Percentiles rank a stretch among this genome's conserved stretches.
phyloP scores from a whole-genome alignment of 495 filamentous ascomycete genomes.

The Lepidopterella palustris region DNA sequence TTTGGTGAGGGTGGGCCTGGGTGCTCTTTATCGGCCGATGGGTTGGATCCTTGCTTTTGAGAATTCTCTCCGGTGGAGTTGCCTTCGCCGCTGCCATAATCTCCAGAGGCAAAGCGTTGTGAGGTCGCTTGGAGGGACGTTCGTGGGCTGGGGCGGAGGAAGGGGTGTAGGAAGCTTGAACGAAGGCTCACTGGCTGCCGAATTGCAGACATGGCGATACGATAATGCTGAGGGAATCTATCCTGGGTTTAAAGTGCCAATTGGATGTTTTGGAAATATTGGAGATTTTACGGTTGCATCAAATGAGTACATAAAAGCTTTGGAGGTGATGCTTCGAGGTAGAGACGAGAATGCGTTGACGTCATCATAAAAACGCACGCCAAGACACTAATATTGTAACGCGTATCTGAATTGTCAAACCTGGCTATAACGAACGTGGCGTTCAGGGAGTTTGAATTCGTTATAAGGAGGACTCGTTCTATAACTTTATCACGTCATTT shows the following conservation, averaged over 20 bases:
- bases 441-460: too few relatives aligned
- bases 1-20: conserved; percentile 34
- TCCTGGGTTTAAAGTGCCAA: neutral
- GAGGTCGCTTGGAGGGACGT: conserved; percentile 13
- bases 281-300: neutral
- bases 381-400: too few relatives aligned
- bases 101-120: conserved; percentile 25
- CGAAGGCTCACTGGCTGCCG: conserved; percentile 17
- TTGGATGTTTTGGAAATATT: neutral
- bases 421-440: too few relatives aligned
- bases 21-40: conserved; percentile 31
- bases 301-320: too few relatives aligned
- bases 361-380: too few relatives aligned
- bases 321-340: too few relatives aligned
- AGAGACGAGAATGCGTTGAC: too few relatives aligned
- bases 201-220: conserved; percentile 27
- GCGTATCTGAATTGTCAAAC: too few relatives aligned
- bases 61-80: conserved; percentile 31
- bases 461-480: too few relatives aligned
- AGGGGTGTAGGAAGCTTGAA: conserved; percentile 23
- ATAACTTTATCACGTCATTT: too few relatives aligned
- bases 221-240: too few relatives aligned
- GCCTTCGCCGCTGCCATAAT: conserved; percentile 35
- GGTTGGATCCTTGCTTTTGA: conserved; percentile 29
- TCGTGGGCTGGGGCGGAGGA: conserved; percentile 16